Evolutionary conservation across 2,329 filamentous ascomycete species (phyloP), one percentile per base, ranked within the genome.

Genomic region (Hortaea werneckii): DNA sequence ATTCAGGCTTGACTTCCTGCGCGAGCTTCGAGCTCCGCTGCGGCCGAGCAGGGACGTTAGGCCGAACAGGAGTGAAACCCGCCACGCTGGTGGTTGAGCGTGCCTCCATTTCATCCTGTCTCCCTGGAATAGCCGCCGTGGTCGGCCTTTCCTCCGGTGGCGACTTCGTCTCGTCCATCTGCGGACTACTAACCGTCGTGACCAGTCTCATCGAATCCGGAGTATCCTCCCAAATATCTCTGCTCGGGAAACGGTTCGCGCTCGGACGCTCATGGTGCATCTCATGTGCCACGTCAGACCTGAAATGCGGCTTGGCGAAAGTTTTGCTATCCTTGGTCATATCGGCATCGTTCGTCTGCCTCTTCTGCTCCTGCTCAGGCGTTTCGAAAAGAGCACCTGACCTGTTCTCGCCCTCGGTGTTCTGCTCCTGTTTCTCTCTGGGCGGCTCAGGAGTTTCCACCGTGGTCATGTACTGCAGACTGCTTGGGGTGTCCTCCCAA

Each of bases 401-500:
- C 20, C 20, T 20, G 32, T n/a, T 35, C 8, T 9, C 32, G 9
- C 32, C 32, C 8, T n/a, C 32, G 8, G 8, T 9, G 3, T n/a
- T n/a, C 32, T 2, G 32, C 40, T 27, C 38, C 20, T 20, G 41
- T 37, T 20, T 39, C 41, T 30, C 43, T 26, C 50, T 60, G 37
- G 66, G 60, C 60, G 68, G 59, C 48, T 76, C 72, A 1, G 88
- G 88, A 0, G 87, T 92, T 2, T 83, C 86, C 6, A 96, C 90
- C 49, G 86, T 88, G 3, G 89, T 82, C 30, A 76, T 70, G 41
- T 79, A 80, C 58, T 92, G 81, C 43, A 87, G 74, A 66, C 88
- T 95, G 60, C 82, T 84, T 4, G 94, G 92, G 0, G 87, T 83
- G 64, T 98, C 94, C 69, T 98, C 92, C 92, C 92, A 98, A 37